phyloP scores from a whole-genome alignment of 2,329 filamentous ascomycete genomes.

The Stagonosporopsis rhizophila region DNA sequence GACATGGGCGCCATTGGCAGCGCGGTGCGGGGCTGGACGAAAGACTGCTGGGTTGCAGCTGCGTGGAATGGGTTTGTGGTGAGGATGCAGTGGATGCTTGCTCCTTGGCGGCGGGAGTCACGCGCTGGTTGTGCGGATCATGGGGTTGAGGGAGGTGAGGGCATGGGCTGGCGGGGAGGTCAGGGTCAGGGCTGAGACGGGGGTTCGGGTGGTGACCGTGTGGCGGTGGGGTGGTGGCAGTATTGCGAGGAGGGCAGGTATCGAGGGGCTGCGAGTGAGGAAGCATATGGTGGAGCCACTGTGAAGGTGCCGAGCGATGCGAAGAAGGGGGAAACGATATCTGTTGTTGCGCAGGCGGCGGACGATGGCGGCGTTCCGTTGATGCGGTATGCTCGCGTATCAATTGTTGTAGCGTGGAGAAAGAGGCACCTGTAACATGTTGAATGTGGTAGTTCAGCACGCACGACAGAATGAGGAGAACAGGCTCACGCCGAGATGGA shows the following conservation, averaged over 20 bases:
- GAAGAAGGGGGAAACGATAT: not conserved
- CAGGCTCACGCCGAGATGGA: not conserved
- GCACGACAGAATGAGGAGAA: no score
- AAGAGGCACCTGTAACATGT: not conserved
- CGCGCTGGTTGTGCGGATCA: not conserved
- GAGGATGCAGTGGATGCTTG: slow-evolving; percentile 42
- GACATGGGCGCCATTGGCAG: not conserved
- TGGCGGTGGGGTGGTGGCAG: slow-evolving; percentile 10
- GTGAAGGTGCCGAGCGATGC: slow-evolving; percentile 1
- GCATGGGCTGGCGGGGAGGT: not conserved
- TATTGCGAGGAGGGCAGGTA: slow-evolving; percentile 10
- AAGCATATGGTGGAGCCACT: not conserved
- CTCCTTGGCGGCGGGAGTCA: slow-evolving; percentile 2
- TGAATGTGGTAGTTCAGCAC: no score
- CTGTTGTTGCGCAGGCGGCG: not conserved
- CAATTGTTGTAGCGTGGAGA: not conserved
- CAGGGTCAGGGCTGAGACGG: not conserved
- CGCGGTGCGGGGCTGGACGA: slow-evolving; percentile 20
- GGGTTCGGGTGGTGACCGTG: slow-evolving; percentile 1
- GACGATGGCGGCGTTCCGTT: not conserved
- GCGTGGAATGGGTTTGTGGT: slow-evolving; percentile 55
- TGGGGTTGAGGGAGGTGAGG: not conserved
- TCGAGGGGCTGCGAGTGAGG: not conserved
- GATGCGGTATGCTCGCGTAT: slow-evolving; percentile 1
- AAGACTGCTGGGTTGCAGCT: slow-evolving; percentile 56